These are phyloP conservation scores for Pleurotus cornucopiae DNA, from an alignment of 768 basidiomycete genomes.

Conservation along the genomic window DNA sequence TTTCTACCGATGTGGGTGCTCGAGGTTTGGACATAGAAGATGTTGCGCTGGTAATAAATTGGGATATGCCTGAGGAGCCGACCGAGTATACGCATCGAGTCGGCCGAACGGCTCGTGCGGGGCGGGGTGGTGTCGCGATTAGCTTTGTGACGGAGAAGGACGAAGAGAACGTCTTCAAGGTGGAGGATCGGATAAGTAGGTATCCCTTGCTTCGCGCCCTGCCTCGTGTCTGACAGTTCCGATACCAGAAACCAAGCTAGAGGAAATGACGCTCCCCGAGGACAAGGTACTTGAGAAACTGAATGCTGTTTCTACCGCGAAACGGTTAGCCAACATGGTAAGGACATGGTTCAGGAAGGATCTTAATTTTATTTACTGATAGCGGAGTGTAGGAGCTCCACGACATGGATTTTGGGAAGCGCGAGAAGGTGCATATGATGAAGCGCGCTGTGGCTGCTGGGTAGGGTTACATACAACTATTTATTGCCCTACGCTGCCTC, in stretches of 20 bases:
- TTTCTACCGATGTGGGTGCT: constrained; percentile 94
- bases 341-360: constrained; percentile 17
- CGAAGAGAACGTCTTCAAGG: constrained; percentile 73
- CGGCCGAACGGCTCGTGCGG: constrained; percentile 88
- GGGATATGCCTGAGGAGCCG: constrained; percentile 87
- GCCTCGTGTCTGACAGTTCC: background rate
- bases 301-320: constrained; percentile 88
- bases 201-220: constrained; percentile 11
- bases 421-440: constrained; percentile 77
- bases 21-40: constrained; percentile 96
- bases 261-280: constrained; percentile 75
- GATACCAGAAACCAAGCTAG: constrained; percentile 62
- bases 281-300: constrained; percentile 77
- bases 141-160: constrained; percentile 96
- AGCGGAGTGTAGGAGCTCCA: constrained; percentile 63
- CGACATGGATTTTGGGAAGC: constrained; percentile 83
- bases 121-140: constrained; percentile 82
- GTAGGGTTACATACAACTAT: too few relatives aligned
- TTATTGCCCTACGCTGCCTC: too few relatives aligned
- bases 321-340: constrained; percentile 92
- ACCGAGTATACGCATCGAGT: constrained; percentile 98
- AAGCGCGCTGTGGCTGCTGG: constrained; percentile 30
- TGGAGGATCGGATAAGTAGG: constrained; percentile 87
- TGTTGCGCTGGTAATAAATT: constrained; percentile 94
- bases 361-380: background rate